These are phyloP conservation scores for Ganoderma meredithae DNA, from an alignment of 1,284 basidiomycete species.

Conservation along the genomic window DNA sequence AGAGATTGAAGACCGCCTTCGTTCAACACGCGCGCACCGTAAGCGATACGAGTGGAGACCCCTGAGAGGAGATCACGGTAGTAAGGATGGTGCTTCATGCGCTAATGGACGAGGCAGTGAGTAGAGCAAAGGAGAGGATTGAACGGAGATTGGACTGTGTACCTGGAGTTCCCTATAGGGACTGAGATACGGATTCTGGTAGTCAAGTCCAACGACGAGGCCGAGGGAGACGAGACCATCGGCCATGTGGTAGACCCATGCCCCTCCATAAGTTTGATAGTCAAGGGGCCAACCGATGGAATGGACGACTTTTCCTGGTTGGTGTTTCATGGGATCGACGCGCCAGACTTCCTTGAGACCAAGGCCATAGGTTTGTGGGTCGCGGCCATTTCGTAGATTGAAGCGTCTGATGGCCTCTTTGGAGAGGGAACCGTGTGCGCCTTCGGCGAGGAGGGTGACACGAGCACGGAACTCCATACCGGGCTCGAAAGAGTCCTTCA, in stretches of 20 bases:
- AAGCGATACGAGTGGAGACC: slow-evolving; percentile 81
- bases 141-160: slow-evolving; percentile 33
- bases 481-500: slow-evolving; percentile 93
- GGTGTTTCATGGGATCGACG: slow-evolving; percentile 79
- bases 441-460: slow-evolving; percentile 95
- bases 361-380: slow-evolving; percentile 97
- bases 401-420: slow-evolving; percentile 87
- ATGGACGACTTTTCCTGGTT: slow-evolving; percentile 90
- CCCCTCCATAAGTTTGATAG: slow-evolving; percentile 90
- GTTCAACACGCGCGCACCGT: slow-evolving; percentile 91
- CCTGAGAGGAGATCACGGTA: slow-evolving; percentile 84
- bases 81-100: slow-evolving; percentile 98
- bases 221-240: slow-evolving; percentile 92
- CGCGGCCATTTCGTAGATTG: slow-evolving; percentile 77
- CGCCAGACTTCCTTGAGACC: slow-evolving; percentile 99
- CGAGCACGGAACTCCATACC: slow-evolving; percentile 98
- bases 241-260: slow-evolving; percentile 97
- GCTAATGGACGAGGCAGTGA: slow-evolving; percentile 52
- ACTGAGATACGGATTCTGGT: slow-evolving; percentile 92
- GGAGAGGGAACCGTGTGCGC: slow-evolving; percentile 92
- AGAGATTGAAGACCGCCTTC: slow-evolving; percentile 96
- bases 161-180: slow-evolving; percentile 96
- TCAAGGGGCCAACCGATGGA: slow-evolving; percentile 95
- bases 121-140: slow-evolving; percentile 14
- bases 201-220: slow-evolving; percentile 94